These are phyloP conservation scores for Amylocystis lapponica DNA, from an alignment of 768 basidiomycete species.

Conservation along the genomic window DNA sequence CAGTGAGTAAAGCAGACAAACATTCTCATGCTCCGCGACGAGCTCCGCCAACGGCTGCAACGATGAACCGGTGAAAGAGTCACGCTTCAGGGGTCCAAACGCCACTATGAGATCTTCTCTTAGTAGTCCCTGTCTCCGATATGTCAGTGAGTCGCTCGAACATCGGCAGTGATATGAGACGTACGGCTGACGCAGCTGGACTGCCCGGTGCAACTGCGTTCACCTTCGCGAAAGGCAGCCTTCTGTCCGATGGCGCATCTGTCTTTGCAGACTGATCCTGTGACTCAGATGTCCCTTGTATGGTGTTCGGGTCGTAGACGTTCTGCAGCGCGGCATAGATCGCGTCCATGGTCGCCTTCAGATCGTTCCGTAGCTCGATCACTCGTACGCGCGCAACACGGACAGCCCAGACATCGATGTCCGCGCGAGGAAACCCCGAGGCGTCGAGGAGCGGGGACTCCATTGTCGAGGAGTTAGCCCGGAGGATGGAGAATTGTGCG, in stretches of 20 bases:
- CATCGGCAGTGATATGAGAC: no score
- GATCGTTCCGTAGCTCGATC: conserved; percentile 80
- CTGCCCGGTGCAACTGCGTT: conserved; percentile 75
- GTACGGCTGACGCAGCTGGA: conserved; percentile 79
- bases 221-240: conserved; percentile 80
- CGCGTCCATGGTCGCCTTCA: conserved; percentile 54
- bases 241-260: no score
- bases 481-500: conserved; percentile 54
- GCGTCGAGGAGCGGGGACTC: conserved; percentile 72
- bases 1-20: conserved; percentile 30
- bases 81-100: conserved; percentile 59
- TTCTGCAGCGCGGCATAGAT: conserved; percentile 64
- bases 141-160: no score
- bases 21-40: conserved; percentile 77
- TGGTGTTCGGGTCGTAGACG: conserved; percentile 51
- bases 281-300: conserved; percentile 18
- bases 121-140: conserved; percentile 50
- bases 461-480: conserved; percentile 58
- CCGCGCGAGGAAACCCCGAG: conserved; percentile 85
- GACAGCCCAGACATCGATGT: conserved; percentile 81
- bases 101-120: conserved; percentile 67
- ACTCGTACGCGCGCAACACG: conserved; percentile 69
- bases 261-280: conserved; percentile 1
- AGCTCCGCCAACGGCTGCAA: conserved; percentile 66
- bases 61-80: conserved; percentile 46